These are phyloP conservation scores for Trichoderma hamatum DNA, from an alignment of 2,329 filamentous ascomycete genomes.

Conservation along the genomic window DNA sequence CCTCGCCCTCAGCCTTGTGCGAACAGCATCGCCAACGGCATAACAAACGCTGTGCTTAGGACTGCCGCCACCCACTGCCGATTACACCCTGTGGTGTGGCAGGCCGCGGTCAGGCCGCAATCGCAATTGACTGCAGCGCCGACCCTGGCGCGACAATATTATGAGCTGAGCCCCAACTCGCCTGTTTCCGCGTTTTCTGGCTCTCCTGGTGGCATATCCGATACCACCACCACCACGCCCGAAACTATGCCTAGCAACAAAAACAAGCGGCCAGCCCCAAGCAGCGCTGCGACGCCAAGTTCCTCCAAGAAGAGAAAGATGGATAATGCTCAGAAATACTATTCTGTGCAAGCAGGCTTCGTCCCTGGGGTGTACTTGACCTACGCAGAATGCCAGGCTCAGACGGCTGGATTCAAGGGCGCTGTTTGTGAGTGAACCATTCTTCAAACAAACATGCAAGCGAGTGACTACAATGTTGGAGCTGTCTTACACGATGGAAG, in stretches of 20 bases:
- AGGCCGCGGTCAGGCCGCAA: constrained; percentile 10
- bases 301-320: constrained; percentile 53
- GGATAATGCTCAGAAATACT: constrained; percentile 59
- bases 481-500: background rate
- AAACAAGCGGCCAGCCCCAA: constrained; percentile 36
- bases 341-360: constrained; percentile 62
- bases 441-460: background rate
- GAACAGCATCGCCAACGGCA: constrained; percentile 30
- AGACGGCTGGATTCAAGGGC: constrained; percentile 63
- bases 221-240: constrained; percentile 21
- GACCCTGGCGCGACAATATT: constrained; percentile 30
- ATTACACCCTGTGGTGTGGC: constrained; percentile 8
- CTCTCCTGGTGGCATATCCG: constrained; percentile 29
- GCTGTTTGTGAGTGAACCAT: constrained; percentile 63
- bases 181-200: constrained; percentile 36
- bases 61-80: background rate
- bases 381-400: constrained; percentile 63
- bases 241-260: constrained; percentile 36
- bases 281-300: constrained; percentile 27
- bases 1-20: constrained; percentile 34
- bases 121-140: constrained; percentile 28
- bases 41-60: constrained; percentile 25
- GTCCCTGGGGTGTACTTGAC: constrained; percentile 63
- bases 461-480: background rate
- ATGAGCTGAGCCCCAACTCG: constrained; percentile 29